Evolutionary conservation across 2,329 filamentous ascomycete species (phyloP).

Genomic region (Pseudophaeomoniella oleicola): DNA sequence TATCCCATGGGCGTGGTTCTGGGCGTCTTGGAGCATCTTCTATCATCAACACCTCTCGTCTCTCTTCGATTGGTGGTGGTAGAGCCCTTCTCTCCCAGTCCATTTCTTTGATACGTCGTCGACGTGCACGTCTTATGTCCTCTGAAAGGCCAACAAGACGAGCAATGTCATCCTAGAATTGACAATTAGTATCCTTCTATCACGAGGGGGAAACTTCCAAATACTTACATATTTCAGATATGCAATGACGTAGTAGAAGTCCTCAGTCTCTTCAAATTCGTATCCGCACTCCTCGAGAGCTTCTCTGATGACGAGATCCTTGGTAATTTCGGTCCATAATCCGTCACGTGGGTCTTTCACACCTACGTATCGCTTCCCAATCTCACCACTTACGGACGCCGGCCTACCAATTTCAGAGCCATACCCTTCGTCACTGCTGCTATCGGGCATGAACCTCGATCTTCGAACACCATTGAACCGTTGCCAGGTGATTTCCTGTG

Average conservation of each 20-base stretch:
- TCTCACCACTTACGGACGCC: constrained; percentile 21
- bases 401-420: constrained; percentile 37
- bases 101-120: constrained; percentile 44
- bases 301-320: constrained; percentile 74
- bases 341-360: constrained; percentile 33
- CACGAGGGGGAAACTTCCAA: neutral
- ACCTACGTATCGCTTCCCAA: constrained; percentile 28
- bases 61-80: constrained; percentile 6
- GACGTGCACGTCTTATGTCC: constrained; percentile 56
- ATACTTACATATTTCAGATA: constrained; percentile 72
- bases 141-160: constrained; percentile 72
- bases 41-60: constrained; percentile 8
- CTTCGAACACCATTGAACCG: constrained; percentile 64
- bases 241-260: constrained; percentile 84
- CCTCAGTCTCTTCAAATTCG: constrained; percentile 77
- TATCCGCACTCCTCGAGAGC: constrained; percentile 77
- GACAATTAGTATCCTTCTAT: too few species aligned
- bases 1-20: constrained; percentile 9
- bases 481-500: constrained; percentile 64
- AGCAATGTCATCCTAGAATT: constrained; percentile 64
- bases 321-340: constrained; percentile 96
- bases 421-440: constrained; percentile 31
- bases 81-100: constrained; percentile 28
- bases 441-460: constrained; percentile 57
- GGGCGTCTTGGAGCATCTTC: constrained; percentile 6